Conservation (phyloP, 768 basidiomycete genomes). For the Hydnum rufescens region DNA sequence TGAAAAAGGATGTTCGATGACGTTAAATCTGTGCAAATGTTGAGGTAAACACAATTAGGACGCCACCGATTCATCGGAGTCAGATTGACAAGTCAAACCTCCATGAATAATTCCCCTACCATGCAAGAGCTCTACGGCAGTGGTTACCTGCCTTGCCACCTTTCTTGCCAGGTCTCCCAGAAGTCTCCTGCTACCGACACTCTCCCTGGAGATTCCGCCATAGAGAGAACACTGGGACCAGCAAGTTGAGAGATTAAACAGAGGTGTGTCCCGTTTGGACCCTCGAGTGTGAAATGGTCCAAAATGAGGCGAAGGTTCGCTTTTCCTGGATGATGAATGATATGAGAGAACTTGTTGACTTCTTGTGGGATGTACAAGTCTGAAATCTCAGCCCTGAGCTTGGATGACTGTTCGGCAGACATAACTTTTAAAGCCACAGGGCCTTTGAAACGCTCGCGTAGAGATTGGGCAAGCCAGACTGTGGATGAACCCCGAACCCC, state of each 20-base stretch:
- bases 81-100: slow-evolving; percentile 14
- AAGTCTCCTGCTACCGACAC: slow-evolving; percentile 18
- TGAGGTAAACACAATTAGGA: neutral
- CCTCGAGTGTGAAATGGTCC: slow-evolving; percentile 27
- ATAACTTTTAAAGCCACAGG: slow-evolving; percentile 18
- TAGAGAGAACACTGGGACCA: slow-evolving; percentile 22
- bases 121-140: slow-evolving; percentile 19
- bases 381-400: slow-evolving; percentile 12
- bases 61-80: neutral
- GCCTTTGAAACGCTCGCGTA: slow-evolving; percentile 2
- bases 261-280: slow-evolving; percentile 33
- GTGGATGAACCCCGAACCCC: slow-evolving; percentile 27
- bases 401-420: slow-evolving; percentile 18
- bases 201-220: slow-evolving; percentile 19
- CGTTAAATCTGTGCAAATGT: slow-evolving; percentile 18
- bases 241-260: slow-evolving; percentile 29
- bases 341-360: slow-evolving; percentile 17
- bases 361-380: slow-evolving; percentile 20
- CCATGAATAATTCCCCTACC: slow-evolving; percentile 20
- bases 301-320: slow-evolving; percentile 18
- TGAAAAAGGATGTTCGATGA: slow-evolving; percentile 23
- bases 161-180: slow-evolving; percentile 20
- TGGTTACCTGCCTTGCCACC: slow-evolving; percentile 18
- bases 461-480: slow-evolving; percentile 22
- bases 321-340: slow-evolving; percentile 17